Evolutionary conservation across 345 rosid species (phyloP).

Genomic region (Lumnitzera racemosa): DNA sequence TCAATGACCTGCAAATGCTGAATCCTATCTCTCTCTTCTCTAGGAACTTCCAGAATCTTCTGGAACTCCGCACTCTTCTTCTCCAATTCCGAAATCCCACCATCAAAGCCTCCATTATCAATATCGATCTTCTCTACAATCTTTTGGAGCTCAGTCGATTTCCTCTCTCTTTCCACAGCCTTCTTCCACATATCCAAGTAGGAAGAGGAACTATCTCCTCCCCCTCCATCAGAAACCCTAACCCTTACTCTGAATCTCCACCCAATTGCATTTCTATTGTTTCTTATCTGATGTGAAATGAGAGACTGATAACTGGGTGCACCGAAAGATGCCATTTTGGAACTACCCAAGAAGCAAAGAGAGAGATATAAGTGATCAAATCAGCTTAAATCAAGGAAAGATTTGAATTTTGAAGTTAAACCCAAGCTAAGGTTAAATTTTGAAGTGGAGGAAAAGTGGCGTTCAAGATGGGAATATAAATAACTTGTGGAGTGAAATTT

Average conservation of each 20-base stretch:
- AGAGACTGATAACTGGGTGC: too few relatives aligned
- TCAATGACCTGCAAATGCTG: slow-evolving; percentile 82
- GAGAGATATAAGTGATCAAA: too few relatives aligned
- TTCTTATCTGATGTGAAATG: too few relatives aligned
- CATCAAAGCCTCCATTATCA: slow-evolving; percentile 4
- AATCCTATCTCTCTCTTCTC: slow-evolving; percentile 70
- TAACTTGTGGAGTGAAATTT: too few relatives aligned
- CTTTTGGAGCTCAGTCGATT: slow-evolving; percentile 50
- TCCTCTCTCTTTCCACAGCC: slow-evolving; percentile 66
- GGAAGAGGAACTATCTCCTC: slow-evolving; percentile 21
- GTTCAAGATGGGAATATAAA: too few relatives aligned
- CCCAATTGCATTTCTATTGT: slow-evolving; percentile 16
- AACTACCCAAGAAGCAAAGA: too few relatives aligned
- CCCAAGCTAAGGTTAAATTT: too few relatives aligned
- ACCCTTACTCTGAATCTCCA: slow-evolving; percentile 14
- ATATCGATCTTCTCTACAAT: slow-evolving; percentile 19
- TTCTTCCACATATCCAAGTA: slow-evolving; percentile 82
- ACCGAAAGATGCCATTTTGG: too few relatives aligned
- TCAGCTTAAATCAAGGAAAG: too few relatives aligned
- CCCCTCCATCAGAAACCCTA: slow-evolving; percentile 35
- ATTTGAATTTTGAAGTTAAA: too few relatives aligned
- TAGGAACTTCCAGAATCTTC: slow-evolving; percentile 59
- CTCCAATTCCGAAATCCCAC: slow-evolving; percentile 27
- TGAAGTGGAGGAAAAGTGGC: too few relatives aligned
- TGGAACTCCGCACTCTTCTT: slow-evolving; percentile 70